These are phyloP conservation scores for Jatropha podagrica DNA, from an alignment of 441 rosid species.

Conservation along the genomic window DNA sequence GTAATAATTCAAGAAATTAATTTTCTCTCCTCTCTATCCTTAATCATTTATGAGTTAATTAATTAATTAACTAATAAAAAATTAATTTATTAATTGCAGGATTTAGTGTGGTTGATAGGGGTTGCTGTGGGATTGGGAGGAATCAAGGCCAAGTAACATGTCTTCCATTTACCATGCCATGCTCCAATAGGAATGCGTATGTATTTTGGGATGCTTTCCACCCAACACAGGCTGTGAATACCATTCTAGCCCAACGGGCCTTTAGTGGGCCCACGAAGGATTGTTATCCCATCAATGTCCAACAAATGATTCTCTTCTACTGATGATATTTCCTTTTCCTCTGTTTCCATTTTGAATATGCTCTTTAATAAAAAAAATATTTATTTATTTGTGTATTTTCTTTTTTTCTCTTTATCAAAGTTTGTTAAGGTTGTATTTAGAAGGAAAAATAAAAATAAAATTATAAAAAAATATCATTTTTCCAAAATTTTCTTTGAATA, in stretches of 20 bases:
- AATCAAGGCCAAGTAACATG: conserved; percentile 74
- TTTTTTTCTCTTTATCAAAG: no score
- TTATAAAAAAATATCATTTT: no score
- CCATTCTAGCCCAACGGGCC: conserved; percentile 56
- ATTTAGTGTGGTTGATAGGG: conserved; percentile 59
- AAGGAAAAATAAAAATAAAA: no score
- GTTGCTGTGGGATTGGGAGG: conserved; percentile 73
- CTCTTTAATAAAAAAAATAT: no score
- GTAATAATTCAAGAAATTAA: conserved; percentile 26
- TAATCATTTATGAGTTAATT: background rate
- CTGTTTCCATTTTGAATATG: no score
- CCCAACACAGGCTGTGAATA: conserved; percentile 62
- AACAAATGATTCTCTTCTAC: conserved; percentile 55
- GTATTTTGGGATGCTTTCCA: conserved; percentile 90
- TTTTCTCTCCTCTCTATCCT: background rate
- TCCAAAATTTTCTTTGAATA: no score
- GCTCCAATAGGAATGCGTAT: conserved; percentile 41
- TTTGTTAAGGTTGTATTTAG: no score
- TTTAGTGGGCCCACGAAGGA: conserved; percentile 57
- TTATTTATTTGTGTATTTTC: no score
- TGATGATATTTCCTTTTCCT: background rate
- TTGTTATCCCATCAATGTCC: conserved; percentile 71
- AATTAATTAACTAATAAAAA: background rate
- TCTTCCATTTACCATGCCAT: conserved; percentile 49
- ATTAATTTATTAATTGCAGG: conserved; percentile 35